Conservation (phyloP, 306 rosid species). For the Quercus robur region DNA sequence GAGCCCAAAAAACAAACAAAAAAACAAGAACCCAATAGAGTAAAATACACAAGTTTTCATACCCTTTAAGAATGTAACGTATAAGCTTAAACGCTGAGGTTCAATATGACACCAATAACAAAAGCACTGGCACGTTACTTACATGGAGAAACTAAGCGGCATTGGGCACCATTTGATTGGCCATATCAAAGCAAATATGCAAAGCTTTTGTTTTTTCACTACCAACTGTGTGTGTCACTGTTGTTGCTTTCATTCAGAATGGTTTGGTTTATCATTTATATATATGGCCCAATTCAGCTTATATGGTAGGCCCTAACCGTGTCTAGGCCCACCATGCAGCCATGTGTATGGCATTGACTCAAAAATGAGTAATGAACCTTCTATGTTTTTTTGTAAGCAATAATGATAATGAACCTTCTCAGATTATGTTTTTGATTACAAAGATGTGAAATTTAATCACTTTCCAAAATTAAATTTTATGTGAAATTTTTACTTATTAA, state of each 20-base stretch:
- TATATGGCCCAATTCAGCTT: not conserved
- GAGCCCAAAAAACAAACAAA: not conserved
- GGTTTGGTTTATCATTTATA: not conserved
- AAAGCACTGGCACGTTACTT: not conserved
- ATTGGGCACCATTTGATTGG: not conserved
- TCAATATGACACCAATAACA: not conserved
- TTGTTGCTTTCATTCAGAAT: not conserved
- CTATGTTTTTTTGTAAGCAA: too few relatives aligned
- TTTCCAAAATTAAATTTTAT: not conserved
- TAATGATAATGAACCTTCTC: too few relatives aligned
- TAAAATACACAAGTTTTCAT: not conserved
- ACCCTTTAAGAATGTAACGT: slow-evolving; percentile 10
- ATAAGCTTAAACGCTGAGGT: slow-evolving; percentile 9
- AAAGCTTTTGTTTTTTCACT: not conserved
- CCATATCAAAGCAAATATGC: not conserved
- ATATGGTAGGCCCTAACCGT: not conserved
- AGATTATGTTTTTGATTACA: too few relatives aligned
- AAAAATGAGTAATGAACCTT: too few relatives aligned
- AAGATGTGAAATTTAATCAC: not conserved
- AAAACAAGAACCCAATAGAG: not conserved
- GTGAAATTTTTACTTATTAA: not conserved
- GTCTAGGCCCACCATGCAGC: not conserved
- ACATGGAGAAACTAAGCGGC: not conserved
- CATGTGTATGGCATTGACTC: not conserved
- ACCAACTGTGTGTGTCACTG: not conserved